Evolutionary conservation across 2,329 filamentous ascomycete species (phyloP).

Genomic region (Exophiala sp.): DNA sequence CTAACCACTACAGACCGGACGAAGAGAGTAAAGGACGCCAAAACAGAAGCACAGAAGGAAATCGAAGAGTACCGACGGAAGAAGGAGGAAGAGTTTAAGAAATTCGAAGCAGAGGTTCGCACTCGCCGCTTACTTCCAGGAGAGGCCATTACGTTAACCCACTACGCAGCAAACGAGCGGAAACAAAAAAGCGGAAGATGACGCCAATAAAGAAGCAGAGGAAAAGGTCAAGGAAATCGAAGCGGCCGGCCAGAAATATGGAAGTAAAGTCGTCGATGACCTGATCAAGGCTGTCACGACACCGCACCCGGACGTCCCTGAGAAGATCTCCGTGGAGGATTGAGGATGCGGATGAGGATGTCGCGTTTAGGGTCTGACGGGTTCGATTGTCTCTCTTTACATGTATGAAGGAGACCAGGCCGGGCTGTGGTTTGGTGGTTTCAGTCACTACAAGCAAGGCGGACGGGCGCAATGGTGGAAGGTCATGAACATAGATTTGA

Average conservation of each 20-base stretch:
- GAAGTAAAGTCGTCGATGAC: conserved; percentile 73
- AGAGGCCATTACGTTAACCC: not conserved
- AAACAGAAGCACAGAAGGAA: conserved; percentile 94
- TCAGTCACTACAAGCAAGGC: not conserved
- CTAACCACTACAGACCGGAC: conserved; percentile 63
- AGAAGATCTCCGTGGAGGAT: conserved; percentile 30
- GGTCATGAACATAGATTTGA: not conserved
- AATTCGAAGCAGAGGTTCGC: conserved; percentile 73
- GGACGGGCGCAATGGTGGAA: not conserved
- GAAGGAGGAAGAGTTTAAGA: conserved; percentile 93
- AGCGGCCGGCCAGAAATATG: conserved; percentile 69
- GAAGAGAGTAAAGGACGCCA: conserved; percentile 93
- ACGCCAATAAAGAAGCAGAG: conserved; percentile 75
- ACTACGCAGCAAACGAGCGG: conserved; percentile 73
- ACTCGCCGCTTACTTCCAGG: not conserved
- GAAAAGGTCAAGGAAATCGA: conserved; percentile 76
- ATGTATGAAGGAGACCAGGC: not conserved
- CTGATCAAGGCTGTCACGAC: conserved; percentile 79
- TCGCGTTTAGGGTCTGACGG: not conserved
- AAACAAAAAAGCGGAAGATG: conserved; percentile 74
- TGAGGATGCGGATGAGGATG: conserved; percentile 5
- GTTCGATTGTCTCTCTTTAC: not conserved
- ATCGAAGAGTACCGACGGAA: conserved; percentile 84
- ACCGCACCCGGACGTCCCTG: conserved; percentile 65
- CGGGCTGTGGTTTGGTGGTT: not conserved